phyloP scores from a whole-genome alignment of 2,329 filamentous ascomycete genomes.

The Hypoxylon sp. region DNA sequence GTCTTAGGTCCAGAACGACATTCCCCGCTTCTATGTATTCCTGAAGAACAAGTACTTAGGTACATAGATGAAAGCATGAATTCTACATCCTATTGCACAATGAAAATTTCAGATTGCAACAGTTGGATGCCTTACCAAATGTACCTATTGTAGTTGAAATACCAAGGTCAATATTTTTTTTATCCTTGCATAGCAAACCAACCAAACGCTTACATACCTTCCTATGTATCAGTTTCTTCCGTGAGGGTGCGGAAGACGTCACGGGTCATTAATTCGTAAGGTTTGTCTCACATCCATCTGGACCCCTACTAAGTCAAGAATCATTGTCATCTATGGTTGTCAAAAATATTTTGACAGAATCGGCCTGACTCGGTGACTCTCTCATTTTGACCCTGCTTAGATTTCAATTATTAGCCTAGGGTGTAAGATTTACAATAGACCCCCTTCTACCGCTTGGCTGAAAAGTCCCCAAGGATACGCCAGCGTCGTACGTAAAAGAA shows the following conservation, averaged over 20 bases:
- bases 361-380: slow-evolving; percentile 19
- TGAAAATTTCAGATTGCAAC: too few relatives aligned
- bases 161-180: too few relatives aligned
- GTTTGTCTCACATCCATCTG: slow-evolving; percentile 16
- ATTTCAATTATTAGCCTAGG: slow-evolving; percentile 2
- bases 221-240: too few relatives aligned
- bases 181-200: too few relatives aligned
- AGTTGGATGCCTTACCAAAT: too few relatives aligned
- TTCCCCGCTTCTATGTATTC: slow-evolving; percentile 15
- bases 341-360: slow-evolving; percentile 6
- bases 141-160: too few relatives aligned
- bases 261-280: slow-evolving; percentile 15
- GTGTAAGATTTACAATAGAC: slow-evolving; percentile 11
- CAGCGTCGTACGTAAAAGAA: slow-evolving; percentile 38
- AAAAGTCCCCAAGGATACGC: slow-evolving; percentile 7
- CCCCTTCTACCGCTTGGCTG: slow-evolving; percentile 18
- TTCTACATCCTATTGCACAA: too few relatives aligned
- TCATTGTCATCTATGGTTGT: slow-evolving; percentile 7
- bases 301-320: slow-evolving; percentile 7
- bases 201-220: too few relatives aligned
- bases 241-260: too few relatives aligned
- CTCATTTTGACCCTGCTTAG: slow-evolving; percentile 7
- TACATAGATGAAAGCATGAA: too few relatives aligned
- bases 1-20: slow-evolving; percentile 21
- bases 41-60: too few relatives aligned